Percentiles rank a stretch among this genome's conserved stretches.
phyloP scores from a whole-genome alignment of 345 rosid species.

The Chamaenerion angustifolium region DNA sequence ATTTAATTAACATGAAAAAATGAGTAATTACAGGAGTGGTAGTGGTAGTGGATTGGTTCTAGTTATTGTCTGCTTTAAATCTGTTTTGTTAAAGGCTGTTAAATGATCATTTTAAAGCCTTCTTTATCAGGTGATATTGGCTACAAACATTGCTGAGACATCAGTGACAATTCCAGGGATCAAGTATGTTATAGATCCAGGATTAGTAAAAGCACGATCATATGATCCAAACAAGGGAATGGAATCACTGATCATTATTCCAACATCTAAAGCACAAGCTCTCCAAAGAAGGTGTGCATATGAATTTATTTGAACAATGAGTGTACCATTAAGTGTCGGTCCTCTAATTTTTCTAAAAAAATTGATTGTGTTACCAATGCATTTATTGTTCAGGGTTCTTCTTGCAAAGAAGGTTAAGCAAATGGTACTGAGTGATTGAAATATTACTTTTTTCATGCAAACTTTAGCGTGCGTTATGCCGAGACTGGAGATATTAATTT shows the following conservation, averaged over 20 bases:
- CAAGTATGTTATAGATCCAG: constrained; percentile 89
- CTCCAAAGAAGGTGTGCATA: constrained; percentile 66
- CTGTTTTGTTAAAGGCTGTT: too few relatives aligned
- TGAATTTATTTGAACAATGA: background rate
- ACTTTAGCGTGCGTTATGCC: too few relatives aligned
- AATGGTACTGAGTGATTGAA: too few relatives aligned
- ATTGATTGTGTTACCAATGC: too few relatives aligned
- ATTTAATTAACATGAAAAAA: too few relatives aligned
- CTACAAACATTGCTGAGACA: constrained; percentile 97
- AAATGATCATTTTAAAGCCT: background rate
- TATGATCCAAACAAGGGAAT: constrained; percentile 78
- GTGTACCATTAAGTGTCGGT: background rate
- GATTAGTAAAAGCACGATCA: constrained; percentile 70
- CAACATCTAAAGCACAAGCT: constrained; percentile 82
- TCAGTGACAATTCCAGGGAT: constrained; percentile 90
- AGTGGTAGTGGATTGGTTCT: too few relatives aligned
- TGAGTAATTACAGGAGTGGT: too few relatives aligned
- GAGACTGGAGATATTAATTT: too few relatives aligned
- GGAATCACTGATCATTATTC: constrained; percentile 66
- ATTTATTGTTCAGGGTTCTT: too few relatives aligned
- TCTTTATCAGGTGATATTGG: constrained; percentile 51
- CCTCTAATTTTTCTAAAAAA: background rate
- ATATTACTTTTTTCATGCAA: too few relatives aligned
- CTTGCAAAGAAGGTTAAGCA: too few relatives aligned
- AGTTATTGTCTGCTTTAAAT: too few relatives aligned